Evolutionary conservation across 495 filamentous ascomycete species (phyloP).

Genomic region (Penicillium pancosmium): DNA sequence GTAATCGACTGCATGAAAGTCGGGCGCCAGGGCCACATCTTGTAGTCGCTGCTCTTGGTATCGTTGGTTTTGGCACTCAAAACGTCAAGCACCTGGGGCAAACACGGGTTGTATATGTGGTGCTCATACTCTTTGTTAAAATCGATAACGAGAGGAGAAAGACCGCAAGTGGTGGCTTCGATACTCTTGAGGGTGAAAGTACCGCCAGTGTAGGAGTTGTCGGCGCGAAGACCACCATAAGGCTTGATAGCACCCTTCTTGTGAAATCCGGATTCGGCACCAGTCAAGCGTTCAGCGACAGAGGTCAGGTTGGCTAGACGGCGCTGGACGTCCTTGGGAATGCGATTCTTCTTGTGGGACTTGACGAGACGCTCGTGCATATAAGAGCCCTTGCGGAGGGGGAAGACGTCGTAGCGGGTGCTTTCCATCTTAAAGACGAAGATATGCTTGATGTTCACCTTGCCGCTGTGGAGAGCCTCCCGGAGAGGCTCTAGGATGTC

Average conservation of each 20-base stretch:
- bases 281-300: constrained; percentile 40
- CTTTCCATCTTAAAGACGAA: constrained; percentile 45
- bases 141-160: constrained; percentile 45
- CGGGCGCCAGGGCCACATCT: constrained; percentile 31
- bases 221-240: constrained; percentile 41
- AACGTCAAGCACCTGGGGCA: constrained; percentile 42
- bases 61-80: constrained; percentile 34
- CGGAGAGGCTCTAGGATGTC: constrained; percentile 33
- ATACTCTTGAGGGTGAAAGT: constrained; percentile 48
- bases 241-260: constrained; percentile 22
- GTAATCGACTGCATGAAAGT: constrained; percentile 40
- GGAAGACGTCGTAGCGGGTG: constrained; percentile 49
- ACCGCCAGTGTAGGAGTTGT: constrained; percentile 37
- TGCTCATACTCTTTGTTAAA: constrained; percentile 43
- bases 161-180: constrained; percentile 41
- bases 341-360: constrained; percentile 23
- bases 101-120: constrained; percentile 49
- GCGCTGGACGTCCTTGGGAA: constrained; percentile 29
- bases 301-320: constrained; percentile 36
- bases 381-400: constrained; percentile 35
- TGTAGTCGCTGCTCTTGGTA: constrained; percentile 28
- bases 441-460: constrained; percentile 45
- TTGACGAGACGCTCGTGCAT: constrained; percentile 37
- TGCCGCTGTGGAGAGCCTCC: constrained; percentile 23
- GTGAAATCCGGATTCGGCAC: constrained; percentile 26